Percentiles rank a stretch among this genome's conserved stretches.
Conservation (phyloP, 129 eudicot species). For the Daucus carota region DNA sequence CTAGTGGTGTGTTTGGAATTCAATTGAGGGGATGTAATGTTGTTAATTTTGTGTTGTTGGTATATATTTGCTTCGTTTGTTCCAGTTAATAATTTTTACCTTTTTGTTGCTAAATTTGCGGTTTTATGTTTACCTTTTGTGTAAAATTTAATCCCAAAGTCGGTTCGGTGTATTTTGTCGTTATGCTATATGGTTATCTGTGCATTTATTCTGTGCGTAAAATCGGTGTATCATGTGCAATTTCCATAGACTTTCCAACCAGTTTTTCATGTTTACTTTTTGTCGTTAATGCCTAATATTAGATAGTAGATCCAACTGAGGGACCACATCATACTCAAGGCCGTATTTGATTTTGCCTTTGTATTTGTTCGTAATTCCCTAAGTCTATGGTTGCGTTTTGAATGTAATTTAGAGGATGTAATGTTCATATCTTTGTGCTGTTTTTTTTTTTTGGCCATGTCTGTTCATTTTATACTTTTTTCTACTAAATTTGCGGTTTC, state of each 20-base stretch:
- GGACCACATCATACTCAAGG: background rate
- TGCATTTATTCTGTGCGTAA: background rate
- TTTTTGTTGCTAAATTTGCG: background rate
- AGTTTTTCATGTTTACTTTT: background rate
- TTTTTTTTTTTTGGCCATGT: no score
- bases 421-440: background rate
- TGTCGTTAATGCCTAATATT: background rate
- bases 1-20: constrained; percentile 4
- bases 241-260: background rate
- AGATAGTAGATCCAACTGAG: background rate
- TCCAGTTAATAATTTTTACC: background rate
- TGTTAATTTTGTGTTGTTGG: no score
- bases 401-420: no score
- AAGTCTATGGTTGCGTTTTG: no score
- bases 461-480: background rate
- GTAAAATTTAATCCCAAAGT: background rate
- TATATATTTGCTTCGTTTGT: background rate
- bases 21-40: background rate
- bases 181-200: background rate
- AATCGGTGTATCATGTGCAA: background rate
- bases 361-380: no score
- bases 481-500: background rate
- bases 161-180: background rate
- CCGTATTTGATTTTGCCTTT: background rate
- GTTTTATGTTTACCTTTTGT: background rate